A percentile compares a stretch with the other conserved stretches of the same genome.
phyloP scores from a whole-genome alignment of 495 filamentous ascomycete genomes.

The Staphylotrichum longicolle region DNA sequence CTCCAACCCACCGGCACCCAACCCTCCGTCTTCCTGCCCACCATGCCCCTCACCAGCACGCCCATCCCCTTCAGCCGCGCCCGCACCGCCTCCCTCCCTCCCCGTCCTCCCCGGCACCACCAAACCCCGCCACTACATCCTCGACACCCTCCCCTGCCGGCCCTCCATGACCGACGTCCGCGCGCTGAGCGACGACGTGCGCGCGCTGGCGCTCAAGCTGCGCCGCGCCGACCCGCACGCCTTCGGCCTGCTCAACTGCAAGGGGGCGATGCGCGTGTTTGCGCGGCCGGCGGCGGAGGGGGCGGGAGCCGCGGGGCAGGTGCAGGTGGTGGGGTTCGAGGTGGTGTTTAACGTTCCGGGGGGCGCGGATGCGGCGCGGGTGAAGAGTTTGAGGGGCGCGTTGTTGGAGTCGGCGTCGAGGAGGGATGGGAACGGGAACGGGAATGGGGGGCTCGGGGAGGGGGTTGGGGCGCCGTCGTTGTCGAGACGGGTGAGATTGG shows the following conservation, averaged over 20 bases:
- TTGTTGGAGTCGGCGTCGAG: no score
- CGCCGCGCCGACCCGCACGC: neutral
- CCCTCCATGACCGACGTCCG: neutral
- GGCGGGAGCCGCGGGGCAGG: no score
- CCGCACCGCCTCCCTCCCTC: neutral
- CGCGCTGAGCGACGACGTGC: slow-evolving; percentile 28
- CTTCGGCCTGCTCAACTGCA: slow-evolving; percentile 1
- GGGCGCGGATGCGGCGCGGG: no score
- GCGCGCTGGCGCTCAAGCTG: neutral
- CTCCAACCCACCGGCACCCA: neutral
- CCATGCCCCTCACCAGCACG: neutral
- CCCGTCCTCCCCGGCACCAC: neutral
- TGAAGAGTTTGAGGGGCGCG: no score
- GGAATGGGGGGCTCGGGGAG: no score
- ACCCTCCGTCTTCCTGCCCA: neutral
- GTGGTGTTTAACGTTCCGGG: no score
- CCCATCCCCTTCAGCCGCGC: slow-evolving; percentile 24
- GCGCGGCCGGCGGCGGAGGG: neutral
- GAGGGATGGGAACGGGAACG: no score
- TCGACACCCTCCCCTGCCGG: slow-evolving; percentile 31
- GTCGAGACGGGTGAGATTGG: neutral
- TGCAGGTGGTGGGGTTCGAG: no score
- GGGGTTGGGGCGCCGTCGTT: neutral
- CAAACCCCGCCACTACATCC: slow-evolving; percentile 9
- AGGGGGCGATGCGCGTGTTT: neutral